These are phyloP conservation scores for Sclerotinia sclerotiorum DNA, from an alignment of 2,329 filamentous ascomycete genomes.

Conservation along the genomic window DNA sequence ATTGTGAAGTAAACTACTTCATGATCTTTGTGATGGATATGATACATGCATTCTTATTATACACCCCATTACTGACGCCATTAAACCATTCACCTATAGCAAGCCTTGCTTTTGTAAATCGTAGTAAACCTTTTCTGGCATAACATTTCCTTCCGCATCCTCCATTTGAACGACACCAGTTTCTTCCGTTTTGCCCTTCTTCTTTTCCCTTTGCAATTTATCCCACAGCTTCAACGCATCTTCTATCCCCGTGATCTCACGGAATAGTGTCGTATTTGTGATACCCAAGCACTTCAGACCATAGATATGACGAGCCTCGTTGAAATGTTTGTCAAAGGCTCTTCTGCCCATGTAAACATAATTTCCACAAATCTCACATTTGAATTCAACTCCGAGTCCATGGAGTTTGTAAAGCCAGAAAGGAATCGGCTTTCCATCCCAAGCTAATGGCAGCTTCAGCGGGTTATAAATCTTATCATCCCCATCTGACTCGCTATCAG, in stretches of 20 bases:
- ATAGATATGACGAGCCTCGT: constrained; percentile 88
- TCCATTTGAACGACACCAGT: constrained; percentile 97
- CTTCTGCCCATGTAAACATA: constrained; percentile 98
- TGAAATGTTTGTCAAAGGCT: constrained; percentile 98
- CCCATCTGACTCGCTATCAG: constrained; percentile 69
- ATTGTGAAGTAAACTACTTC: background rate
- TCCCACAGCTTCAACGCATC: constrained; percentile 89
- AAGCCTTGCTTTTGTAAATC: constrained; percentile 92
- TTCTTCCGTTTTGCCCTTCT: constrained; percentile 70
- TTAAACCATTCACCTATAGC: constrained; percentile 49
- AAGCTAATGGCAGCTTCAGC: constrained; percentile 89
- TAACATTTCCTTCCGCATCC: constrained; percentile 94
- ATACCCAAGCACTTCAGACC: constrained; percentile 93
- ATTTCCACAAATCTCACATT: constrained; percentile 96
- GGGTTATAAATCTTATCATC: constrained; percentile 95
- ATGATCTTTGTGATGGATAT: constrained; percentile 9
- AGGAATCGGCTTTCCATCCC: constrained; percentile 98
- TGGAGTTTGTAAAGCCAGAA: constrained; percentile 99
- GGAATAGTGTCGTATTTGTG: constrained; percentile 84
- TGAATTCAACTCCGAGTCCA: constrained; percentile 89
- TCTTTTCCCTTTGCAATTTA: constrained; percentile 85
- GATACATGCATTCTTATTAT: constrained; percentile 14
- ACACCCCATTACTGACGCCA: constrained; percentile 3
- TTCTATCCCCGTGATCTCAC: constrained; percentile 90
- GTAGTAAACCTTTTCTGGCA: constrained; percentile 98